Evolutionary conservation across 352 stramenopile species (phyloP), one percentile per base, ranked within the genome.

Genomic region (Phytophthora vignae): DNA sequence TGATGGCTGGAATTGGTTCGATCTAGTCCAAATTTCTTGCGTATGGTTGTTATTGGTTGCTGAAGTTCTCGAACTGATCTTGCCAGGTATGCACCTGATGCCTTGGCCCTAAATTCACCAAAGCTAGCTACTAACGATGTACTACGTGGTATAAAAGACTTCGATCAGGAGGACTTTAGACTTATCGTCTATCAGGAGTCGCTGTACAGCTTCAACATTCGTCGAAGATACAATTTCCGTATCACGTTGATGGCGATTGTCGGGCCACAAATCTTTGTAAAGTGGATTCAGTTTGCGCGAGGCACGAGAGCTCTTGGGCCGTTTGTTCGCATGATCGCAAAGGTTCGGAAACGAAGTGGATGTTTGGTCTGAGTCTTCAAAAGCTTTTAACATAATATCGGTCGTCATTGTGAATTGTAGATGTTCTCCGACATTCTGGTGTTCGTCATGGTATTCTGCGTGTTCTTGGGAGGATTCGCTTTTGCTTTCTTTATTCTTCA

Each of bases 311-410:
- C 74, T 6, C 73, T 95, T 10, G 88, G 88, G 0, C 88, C 86
- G 4, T 95, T 95, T 69, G 88, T 94, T 55, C 88, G 86, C 12
- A 95, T 95, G 88, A 93, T 95, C 56, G 91, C 88, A 63, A 93
- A 94, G 80, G 88, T 93, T 50, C 17, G 46, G 0, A 19, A 44
- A 40, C 17, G 42, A 11, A 49, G 12, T 57, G 29, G 17, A 6
- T 46, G 56, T 38, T 8, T 38, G 3, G 9, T 44, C 12, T 29
- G 19, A 61, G 1, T 61, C 42, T 10, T 19, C 2, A 12, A 17
- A 21, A 59, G 21, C 27, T 29, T 29, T 29, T 7, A 29, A 29
- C 27, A 29, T 68, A 6, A 53, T 48, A 38, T 14, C 38, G 38
- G 38, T n/a, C 27, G 4, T 33, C 46, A 53, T 27, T 11, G 19